phyloP scores from a whole-genome alignment of 2,329 filamentous ascomycete genomes.

The Didymellaceae sp. region DNA sequence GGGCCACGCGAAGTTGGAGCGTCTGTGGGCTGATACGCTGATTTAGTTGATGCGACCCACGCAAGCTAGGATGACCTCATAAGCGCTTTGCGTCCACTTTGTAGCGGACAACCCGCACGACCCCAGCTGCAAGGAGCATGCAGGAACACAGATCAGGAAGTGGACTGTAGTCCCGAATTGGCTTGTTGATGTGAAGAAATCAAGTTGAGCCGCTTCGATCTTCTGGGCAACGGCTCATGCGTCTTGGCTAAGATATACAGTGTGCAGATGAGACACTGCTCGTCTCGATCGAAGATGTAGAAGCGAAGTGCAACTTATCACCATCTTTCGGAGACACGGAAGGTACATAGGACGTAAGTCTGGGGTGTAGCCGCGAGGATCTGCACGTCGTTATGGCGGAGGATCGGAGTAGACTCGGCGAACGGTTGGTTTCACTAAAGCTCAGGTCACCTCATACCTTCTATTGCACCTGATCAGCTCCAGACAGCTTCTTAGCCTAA shows the following conservation, averaged over 20 bases:
- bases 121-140: conserved; percentile 4
- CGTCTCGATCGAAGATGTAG: too few relatives aligned
- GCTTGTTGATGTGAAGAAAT: not conserved
- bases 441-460: not conserved
- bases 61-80: conserved; percentile 16
- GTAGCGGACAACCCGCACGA: conserved; percentile 5
- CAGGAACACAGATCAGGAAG: conserved; percentile 12
- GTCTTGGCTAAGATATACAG: not conserved
- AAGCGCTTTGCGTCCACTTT: not conserved
- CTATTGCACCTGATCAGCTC: too few relatives aligned
- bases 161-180: conserved; percentile 4
- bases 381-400: not conserved
- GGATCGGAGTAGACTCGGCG: conserved; percentile 16
- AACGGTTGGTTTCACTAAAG: conserved; percentile 4
- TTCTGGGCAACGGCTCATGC: conserved; percentile 3
- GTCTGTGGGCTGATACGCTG: conserved; percentile 18
- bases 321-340: too few relatives aligned
- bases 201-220: conserved; percentile 10
- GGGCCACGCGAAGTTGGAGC: conserved; percentile 14
- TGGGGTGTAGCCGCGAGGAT: too few relatives aligned
- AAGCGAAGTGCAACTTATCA: too few relatives aligned
- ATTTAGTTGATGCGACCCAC: conserved; percentile 14
- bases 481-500: too few relatives aligned
- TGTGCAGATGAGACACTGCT: not conserved
- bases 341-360: too few relatives aligned